These are phyloP conservation scores for Cytospora schulzeri DNA, from an alignment of 2,329 filamentous ascomycete genomes.

Conservation along the genomic window DNA sequence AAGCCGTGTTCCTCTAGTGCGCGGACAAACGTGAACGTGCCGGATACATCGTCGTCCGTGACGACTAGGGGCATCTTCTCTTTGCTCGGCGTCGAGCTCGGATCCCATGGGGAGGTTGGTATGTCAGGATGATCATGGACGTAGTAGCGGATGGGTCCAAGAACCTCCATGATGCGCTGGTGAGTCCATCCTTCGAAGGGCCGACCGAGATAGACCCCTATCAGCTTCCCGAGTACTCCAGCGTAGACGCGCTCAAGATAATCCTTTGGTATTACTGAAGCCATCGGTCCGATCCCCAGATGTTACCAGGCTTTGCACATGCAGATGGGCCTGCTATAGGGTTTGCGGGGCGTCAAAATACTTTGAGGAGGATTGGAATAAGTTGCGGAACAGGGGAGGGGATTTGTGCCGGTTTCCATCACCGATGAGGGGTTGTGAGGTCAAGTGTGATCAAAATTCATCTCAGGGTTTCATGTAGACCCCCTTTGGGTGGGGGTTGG, in stretches of 20 bases:
- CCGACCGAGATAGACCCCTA: conserved; percentile 42
- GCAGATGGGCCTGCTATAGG: neutral
- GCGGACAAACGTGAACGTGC: conserved; percentile 41
- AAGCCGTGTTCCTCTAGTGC: conserved; percentile 39
- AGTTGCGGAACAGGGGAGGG: neutral
- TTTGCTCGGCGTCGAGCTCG: neutral
- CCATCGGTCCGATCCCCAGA: neutral
- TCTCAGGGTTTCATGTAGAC: too few species aligned
- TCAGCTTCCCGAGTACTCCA: conserved; percentile 43
- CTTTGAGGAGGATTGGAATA: neutral
- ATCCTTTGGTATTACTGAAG: conserved; percentile 28
- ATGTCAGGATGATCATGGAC: conserved; percentile 34
- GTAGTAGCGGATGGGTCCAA: conserved; percentile 39
- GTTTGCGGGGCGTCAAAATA: neutral
- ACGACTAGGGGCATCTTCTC: conserved; percentile 36
- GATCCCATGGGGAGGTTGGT: conserved; percentile 10
- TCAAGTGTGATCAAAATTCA: too few species aligned
- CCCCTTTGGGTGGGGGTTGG: too few species aligned
- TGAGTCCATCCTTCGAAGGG: conserved; percentile 43
- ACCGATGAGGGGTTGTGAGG: neutral
- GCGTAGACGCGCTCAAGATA: conserved; percentile 41
- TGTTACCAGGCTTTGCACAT: neutral
- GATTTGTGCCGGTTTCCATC: neutral
- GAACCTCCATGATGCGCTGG: conserved; percentile 35
- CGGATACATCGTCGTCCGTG: conserved; percentile 39